These are phyloP conservation scores for Kazachstania africana DNA, from an alignment of 805 yeast species.

Conservation along the genomic window DNA sequence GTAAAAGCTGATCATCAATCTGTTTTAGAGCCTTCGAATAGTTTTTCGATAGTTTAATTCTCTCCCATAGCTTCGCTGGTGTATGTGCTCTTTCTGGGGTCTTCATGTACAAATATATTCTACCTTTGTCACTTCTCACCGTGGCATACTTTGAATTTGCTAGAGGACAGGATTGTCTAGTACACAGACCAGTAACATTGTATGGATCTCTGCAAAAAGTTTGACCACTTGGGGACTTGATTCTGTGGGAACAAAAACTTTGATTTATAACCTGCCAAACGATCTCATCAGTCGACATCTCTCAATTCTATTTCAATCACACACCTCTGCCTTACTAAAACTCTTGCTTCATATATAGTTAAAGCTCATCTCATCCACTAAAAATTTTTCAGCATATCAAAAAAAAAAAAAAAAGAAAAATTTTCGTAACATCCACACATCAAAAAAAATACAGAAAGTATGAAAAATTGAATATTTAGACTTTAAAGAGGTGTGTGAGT, in stretches of 20 bases:
- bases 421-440: too few species aligned
- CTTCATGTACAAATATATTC: conserved; percentile 80
- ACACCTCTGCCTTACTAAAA: background rate
- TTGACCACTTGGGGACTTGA: conserved; percentile 80
- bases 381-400: conserved; percentile 1
- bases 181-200: conserved; percentile 89
- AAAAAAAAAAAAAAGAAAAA: background rate
- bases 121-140: conserved; percentile 68
- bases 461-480: too few species aligned
- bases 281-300: conserved; percentile 55
- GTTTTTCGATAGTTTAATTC: conserved; percentile 81
- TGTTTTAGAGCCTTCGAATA: conserved; percentile 81
- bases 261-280: conserved; percentile 96
- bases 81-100: conserved; percentile 96
- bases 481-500: too few species aligned
- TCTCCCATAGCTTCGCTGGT: conserved; percentile 90
- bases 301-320: too few species aligned
- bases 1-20: conserved; percentile 72
- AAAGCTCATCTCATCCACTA: conserved; percentile 1
- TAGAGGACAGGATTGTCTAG: conserved; percentile 87
- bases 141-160: conserved; percentile 92
- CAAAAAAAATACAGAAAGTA: too few species aligned
- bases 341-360: background rate
- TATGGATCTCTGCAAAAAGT: conserved; percentile 92
- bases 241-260: conserved; percentile 89